These are phyloP conservation scores for Posidonia australis DNA, from an alignment of 106 monocot species.

Conservation along the genomic window DNA sequence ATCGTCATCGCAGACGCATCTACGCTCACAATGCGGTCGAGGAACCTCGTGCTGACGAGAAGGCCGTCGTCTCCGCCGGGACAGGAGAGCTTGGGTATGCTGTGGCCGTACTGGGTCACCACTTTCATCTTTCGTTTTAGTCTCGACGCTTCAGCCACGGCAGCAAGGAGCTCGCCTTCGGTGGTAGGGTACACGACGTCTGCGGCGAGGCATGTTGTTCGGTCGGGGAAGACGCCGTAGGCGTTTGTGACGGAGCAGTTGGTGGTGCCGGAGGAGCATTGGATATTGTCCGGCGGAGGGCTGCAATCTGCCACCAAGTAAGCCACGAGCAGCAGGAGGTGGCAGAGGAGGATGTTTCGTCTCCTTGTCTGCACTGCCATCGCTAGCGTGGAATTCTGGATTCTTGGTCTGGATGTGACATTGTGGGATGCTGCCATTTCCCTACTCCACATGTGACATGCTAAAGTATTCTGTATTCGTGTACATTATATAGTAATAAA, in stretches of 20 bases:
- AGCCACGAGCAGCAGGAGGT: background rate
- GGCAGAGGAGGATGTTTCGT: background rate
- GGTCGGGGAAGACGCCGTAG: conserved; percentile 18
- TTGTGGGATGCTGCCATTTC: too few species aligned
- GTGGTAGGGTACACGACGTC: conserved; percentile 2
- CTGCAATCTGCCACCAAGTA: background rate
- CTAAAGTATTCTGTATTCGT: too few species aligned
- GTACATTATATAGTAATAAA: too few species aligned
- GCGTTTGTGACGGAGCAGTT: conserved; percentile 19
- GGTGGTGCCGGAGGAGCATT: background rate
- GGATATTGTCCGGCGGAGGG: background rate
- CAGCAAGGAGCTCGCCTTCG: conserved; percentile 3
- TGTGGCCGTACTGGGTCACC: conserved; percentile 14
- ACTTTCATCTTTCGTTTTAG: conserved; percentile 12
- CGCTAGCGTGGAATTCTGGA: too few species aligned
- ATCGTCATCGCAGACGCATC: background rate
- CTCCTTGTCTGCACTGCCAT: too few species aligned
- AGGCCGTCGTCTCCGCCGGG: conserved; percentile 6
- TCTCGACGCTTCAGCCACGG: conserved; percentile 1
- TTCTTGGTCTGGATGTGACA: too few species aligned
- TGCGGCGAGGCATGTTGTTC: conserved; percentile 1
- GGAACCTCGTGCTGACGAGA: conserved; percentile 7
- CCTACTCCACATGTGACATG: too few species aligned
- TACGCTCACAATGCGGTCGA: conserved; percentile 6
- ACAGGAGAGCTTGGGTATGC: conserved; percentile 20